Conservation (phyloP, 2,329 filamentous ascomycete genomes). For the Verticillium tricorpus region DNA sequence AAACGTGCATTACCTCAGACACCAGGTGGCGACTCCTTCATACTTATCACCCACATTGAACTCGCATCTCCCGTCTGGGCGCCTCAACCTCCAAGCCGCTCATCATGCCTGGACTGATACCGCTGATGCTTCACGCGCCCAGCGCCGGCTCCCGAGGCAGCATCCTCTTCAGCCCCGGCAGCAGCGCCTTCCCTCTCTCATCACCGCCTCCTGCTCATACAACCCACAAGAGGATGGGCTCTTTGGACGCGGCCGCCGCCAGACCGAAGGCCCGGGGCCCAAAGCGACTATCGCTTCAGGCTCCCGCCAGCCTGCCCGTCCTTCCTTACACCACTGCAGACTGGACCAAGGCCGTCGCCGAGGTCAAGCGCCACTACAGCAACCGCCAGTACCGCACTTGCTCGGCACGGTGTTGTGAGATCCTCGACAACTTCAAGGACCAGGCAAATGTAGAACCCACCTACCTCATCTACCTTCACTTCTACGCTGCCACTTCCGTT, state of each 20-base stretch:
- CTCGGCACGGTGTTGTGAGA: constrained; percentile 46
- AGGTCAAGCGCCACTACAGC: constrained; percentile 51
- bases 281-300: constrained; percentile 14
- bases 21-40: constrained; percentile 5
- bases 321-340: constrained; percentile 41
- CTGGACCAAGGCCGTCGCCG: constrained; percentile 46
- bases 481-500: constrained; percentile 57
- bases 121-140: constrained; percentile 21
- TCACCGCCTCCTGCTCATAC: constrained; percentile 1
- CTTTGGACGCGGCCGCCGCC: constrained; percentile 3
- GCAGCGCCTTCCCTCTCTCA: constrained; percentile 5
- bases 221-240: constrained; percentile 3
- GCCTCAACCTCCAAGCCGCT: background rate
- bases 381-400: constrained; percentile 48
- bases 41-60: background rate
- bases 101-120: constrained; percentile 26
- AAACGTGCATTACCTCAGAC: constrained; percentile 8
- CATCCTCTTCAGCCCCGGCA: constrained; percentile 13
- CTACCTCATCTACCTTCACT: constrained; percentile 55
- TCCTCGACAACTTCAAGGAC: constrained; percentile 44
- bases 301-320: constrained; percentile 18
- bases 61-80: background rate
- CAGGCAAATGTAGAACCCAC: constrained; percentile 43
- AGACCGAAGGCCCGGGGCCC: constrained; percentile 17
- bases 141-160: constrained; percentile 13